Base-by-base conservation (phyloP, 345 rosid genomes). In the Hibiscus tridactylites region DNA sequence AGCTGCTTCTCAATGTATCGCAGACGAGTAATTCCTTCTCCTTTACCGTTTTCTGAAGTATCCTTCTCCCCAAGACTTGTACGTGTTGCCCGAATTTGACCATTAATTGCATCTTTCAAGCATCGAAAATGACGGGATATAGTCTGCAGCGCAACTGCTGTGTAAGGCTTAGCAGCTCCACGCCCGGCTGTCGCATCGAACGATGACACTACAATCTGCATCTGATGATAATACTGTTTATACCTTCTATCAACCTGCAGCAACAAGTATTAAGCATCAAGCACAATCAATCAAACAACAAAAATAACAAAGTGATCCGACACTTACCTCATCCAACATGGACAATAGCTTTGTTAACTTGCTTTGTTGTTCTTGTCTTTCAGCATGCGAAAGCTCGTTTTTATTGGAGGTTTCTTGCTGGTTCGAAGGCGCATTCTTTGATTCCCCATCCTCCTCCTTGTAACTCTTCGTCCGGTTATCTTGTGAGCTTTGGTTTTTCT, bases 171-270 rank as follows among this genome's bases (percentile, higher is more conserved):
- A 54, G 99, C 96, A 31, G 99, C 97, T 39, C 92, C 97, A 60
- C 73, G 75, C 66, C 97, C 99, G 0, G 97, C 92, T 75, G 90
- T 89, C 35, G 79, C 90, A 66, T 95, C 97, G 54, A 95, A 95
- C n/a, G 99, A 95, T n/a, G 97, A 91, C 26, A 92, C 95, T 53
- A 95, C 90, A 54, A 90, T 88, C 82, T 90, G 99, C 98, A 95
- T 92, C 87, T 95, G 97, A 71, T 95, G 91, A 85, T 85, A 85
- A 73, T 95, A 95, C 77, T 90, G 98, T 75, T 87, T 95, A 89
- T 92, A 95, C 84, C 87, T 87, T 75, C 88, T 87, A 78, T 95
- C 98, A 60, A 95, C 99, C 99, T 95, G 82, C 69, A 35, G 76
- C 31, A 66, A 75, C 28, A 70, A 60, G 59, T 31, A 35, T 28